Base-by-base conservation (phyloP, 441 rosid genomes). In the Aquilaria agallochum region DNA sequence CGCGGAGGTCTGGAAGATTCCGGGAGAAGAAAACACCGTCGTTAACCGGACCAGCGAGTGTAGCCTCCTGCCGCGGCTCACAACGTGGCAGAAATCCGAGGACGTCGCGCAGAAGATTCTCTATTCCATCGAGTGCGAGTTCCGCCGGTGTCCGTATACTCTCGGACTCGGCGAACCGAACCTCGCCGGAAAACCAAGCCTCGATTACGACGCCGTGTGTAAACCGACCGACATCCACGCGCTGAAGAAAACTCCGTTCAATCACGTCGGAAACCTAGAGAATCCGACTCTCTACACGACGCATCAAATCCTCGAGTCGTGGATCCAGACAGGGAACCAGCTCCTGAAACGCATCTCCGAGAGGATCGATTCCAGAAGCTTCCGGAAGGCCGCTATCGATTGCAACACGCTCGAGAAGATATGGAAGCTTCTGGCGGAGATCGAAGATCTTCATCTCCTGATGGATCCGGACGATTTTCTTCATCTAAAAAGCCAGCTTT, bases 381-480 rank as follows among this genome's bases (percentile, higher is more conserved):
- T 86, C 73, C 77, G 63, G 6, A 54, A 45, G 32, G 93, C 97
- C 0, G 70, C 86, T 0, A 62, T 40, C 62, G 82, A 84, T 14
- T 88, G 91, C 30, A 81, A 71, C 73, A 5, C 83, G n/a, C 67
- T 88, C 1, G 89, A 90, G 67, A 72, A 73, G 58, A 77, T 80
- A 63, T 88, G 97, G 96, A 86, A 84, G 53, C 79, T 90, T 55
- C 62, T 90, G 0, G 58, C 70, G 3, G 87, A 86, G 50, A 80
- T 88, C 5, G 84, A 84, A 57, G 96, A 90, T 62, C 73, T 90
- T 11, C 94, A 86, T 54, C 32, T 88, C 3, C 55, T 88, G 31
- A 80, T 83, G 88, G 97, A 90, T 58, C 96, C 97, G 0, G 91
- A 84, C 11, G 96, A 90, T 74, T 86, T 90, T 52, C 68, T 90